Conservation (phyloP, 441 rosid species). For the Aquilaria agallochum region DNA sequence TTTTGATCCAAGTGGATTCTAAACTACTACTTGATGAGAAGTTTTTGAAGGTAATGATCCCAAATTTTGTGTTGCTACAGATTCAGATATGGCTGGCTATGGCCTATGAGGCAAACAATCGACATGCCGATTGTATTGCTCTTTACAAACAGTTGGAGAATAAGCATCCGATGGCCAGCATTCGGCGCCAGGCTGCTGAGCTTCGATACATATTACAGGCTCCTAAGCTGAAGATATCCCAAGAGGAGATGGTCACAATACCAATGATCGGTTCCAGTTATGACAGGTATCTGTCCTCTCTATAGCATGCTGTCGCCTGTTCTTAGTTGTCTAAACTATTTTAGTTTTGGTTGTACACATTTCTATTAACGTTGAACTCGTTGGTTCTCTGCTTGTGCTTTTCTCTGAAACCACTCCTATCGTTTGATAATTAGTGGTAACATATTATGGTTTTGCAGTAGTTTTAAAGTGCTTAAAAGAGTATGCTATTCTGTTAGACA, state of each 20-base stretch:
- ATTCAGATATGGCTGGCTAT: conserved; percentile 98
- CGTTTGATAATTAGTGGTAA: too few species aligned
- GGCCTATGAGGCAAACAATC: conserved; percentile 97
- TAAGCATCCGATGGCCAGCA: conserved; percentile 71
- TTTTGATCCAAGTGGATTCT: background rate
- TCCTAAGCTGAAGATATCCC: conserved; percentile 88
- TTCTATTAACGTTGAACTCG: too few species aligned
- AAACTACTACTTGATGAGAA: too few species aligned
- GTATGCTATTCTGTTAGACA: too few species aligned
- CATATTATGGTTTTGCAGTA: too few species aligned
- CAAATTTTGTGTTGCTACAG: conserved; percentile 32
- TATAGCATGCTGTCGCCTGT: too few species aligned
- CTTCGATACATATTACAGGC: conserved; percentile 92
- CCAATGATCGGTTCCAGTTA: conserved; percentile 83
- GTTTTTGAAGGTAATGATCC: background rate
- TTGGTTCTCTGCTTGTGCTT: too few species aligned
- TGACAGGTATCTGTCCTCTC: conserved; percentile 48
- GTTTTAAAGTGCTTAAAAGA: too few species aligned
- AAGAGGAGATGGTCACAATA: conserved; percentile 92
- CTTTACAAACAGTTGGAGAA: conserved; percentile 84
- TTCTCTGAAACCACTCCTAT: too few species aligned
- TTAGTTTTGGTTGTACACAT: too few species aligned
- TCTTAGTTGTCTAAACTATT: too few species aligned
- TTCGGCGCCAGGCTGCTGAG: conserved; percentile 91
- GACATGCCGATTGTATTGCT: conserved; percentile 81